Conservation (phyloP, 129 eudicot genomes). For the Escallonia herrerae region DNA sequence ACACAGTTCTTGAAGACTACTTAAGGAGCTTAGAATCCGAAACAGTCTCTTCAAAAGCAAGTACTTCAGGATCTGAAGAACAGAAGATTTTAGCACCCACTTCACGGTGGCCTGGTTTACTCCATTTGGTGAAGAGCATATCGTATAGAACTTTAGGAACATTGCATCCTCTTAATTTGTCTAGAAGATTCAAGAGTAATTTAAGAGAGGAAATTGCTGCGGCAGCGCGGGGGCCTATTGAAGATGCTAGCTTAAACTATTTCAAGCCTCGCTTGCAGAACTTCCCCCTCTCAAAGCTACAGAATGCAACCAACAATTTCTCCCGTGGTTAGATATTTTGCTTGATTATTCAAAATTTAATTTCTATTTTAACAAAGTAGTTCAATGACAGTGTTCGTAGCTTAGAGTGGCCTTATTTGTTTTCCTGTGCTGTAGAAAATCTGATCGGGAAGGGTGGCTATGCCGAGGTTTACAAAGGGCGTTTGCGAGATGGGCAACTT, state of each 20-base stretch:
- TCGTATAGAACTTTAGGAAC: slow-evolving; percentile 44
- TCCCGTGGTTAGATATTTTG: slow-evolving; percentile 42
- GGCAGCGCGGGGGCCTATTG: slow-evolving; percentile 16
- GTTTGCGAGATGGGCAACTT: slow-evolving; percentile 60
- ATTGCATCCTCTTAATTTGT: slow-evolving; percentile 46
- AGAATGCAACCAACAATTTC: slow-evolving; percentile 73
- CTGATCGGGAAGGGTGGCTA: slow-evolving; percentile 95
- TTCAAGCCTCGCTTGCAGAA: slow-evolving; percentile 79
- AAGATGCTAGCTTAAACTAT: slow-evolving; percentile 34
- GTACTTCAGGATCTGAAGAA: slow-evolving; percentile 53
- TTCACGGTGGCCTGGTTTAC: slow-evolving; percentile 46
- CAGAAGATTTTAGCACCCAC: slow-evolving; percentile 28
- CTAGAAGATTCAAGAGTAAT: slow-evolving; percentile 67
- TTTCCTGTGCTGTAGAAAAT: slow-evolving; percentile 33
- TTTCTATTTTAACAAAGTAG: background rate
- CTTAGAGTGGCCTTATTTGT: background rate
- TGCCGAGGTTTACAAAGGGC: slow-evolving; percentile 84
- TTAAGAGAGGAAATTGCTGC: slow-evolving; percentile 40
- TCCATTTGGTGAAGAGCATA: slow-evolving; percentile 39
- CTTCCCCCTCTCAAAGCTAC: slow-evolving; percentile 59
- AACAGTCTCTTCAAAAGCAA: slow-evolving; percentile 50
- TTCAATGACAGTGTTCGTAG: background rate
- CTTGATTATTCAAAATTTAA: background rate
- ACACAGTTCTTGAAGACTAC: slow-evolving; percentile 76
- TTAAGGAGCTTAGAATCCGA: slow-evolving; percentile 62